Evolutionary conservation across 1,139 yeast genomes (phyloP).

Genomic region (Protomyces pachydermus): DNA sequence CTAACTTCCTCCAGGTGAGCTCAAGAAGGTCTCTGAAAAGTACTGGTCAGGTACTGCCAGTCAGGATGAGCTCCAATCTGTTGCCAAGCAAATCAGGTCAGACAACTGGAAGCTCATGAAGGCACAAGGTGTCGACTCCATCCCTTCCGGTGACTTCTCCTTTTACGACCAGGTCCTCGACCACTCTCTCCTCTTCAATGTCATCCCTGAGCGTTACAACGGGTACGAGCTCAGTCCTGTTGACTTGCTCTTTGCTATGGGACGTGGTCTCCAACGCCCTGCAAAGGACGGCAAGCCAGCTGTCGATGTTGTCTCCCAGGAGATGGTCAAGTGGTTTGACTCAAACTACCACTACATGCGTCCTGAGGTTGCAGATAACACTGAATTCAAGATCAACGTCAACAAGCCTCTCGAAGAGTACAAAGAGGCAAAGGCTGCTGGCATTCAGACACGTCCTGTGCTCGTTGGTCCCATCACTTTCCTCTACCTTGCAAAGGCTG

Average conservation of each 20-base stretch:
- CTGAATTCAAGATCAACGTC: slow-evolving; percentile 93
- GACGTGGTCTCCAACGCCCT: slow-evolving; percentile 98
- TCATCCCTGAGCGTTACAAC: slow-evolving; percentile 93
- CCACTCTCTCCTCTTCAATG: slow-evolving; percentile 86
- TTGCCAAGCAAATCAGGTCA: slow-evolving; percentile 92
- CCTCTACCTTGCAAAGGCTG: slow-evolving; percentile 94
- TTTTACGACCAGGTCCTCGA: slow-evolving; percentile 96
- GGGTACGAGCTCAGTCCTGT: slow-evolving; percentile 83
- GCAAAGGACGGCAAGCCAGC: slow-evolving; percentile 93
- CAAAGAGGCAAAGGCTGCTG: slow-evolving; percentile 95
- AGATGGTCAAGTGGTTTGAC: slow-evolving; percentile 99
- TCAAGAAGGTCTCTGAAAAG: slow-evolving; percentile 66
- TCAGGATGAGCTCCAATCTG: slow-evolving; percentile 80
- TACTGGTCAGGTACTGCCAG: slow-evolving; percentile 95
- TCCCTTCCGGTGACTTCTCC: slow-evolving; percentile 96
- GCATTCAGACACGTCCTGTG: slow-evolving; percentile 96
- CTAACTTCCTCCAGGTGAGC: slow-evolving; percentile 4
- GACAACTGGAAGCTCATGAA: slow-evolving; percentile 97
- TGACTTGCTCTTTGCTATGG: slow-evolving; percentile 97
- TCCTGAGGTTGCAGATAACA: slow-evolving; percentile 95
- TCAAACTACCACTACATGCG: slow-evolving; percentile 99
- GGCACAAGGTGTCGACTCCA: slow-evolving; percentile 94
- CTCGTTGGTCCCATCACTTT: slow-evolving; percentile 93
- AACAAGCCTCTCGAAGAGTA: slow-evolving; percentile 95
- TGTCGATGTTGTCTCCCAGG: slow-evolving; percentile 81